Evolutionary conservation across 192 early-diverging fungal genomes (phyloP), one percentile per base, ranked within the genome.

Genomic region (Coemansia sp.): DNA sequence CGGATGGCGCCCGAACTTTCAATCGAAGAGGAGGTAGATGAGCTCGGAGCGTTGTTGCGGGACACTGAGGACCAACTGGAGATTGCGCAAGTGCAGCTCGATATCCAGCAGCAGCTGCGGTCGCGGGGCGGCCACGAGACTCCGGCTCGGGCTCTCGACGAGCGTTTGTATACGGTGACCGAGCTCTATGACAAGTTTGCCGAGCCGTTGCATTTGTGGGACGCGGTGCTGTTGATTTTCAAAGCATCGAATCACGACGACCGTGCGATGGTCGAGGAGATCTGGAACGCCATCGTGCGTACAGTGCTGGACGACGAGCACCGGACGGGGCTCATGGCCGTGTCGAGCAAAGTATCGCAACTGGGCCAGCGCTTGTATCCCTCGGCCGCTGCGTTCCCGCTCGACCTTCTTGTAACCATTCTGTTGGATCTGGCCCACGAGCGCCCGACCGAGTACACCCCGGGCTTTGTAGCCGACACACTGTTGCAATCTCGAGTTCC

Each of bases 41-140:
- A 81, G 52, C 66, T 82, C 25, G 61, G 66, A 3, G 22, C 40
- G 8, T 25, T 85, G 48, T 62, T 86, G 70, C 72, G 74, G 17
- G 87, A 85, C 9, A 65, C 66, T 22, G 85, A 87, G 59, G 84
- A 87, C 19, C 75, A 81, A 42, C 54, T 87, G 59, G 85, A 88
- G 47, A 81, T 86, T 23, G 85, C 80, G 12, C 85, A 86, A 62
- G 83, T 84, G 44, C 87, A 88, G 72, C 67, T 82, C 0, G 68
- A 70, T 50, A 77, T 82, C 44, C 71, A 77, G 64, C 67, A 68
- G 59, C 71, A 71, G 58, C 52, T 54, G 52, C 42, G 68, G 3
- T 38, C 38, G 37, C 12, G 31, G 7, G 34, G 57, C 38, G 57
- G 60, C 2, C 68, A 81, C 25, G 65, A 64, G 37, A 52, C 54